Evolutionary conservation across 331 rosid genomes (phyloP).

Genomic region (Quercus lobata): DNA sequence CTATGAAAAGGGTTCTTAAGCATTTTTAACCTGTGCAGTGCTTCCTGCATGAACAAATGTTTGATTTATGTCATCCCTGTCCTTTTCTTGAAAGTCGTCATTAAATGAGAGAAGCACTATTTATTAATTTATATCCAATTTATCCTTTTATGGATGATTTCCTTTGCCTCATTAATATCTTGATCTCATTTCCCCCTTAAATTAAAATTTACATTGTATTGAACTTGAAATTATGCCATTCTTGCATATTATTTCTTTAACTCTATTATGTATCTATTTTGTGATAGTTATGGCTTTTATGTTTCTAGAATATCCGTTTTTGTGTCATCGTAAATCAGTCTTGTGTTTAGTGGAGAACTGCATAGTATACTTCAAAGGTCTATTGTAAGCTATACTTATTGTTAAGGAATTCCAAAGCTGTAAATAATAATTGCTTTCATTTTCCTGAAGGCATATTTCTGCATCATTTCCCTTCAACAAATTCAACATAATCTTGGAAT

Average conservation of each 20-base stretch:
- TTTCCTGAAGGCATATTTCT: constrained; percentile 46
- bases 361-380: constrained; percentile 1
- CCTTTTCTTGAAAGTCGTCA: background rate
- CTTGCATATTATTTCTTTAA: background rate
- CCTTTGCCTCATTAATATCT: background rate
- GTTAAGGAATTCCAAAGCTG: background rate
- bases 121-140: background rate
- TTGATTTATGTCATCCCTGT: background rate
- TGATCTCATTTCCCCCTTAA: background rate
- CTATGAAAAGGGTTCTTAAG: background rate
- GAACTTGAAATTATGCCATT: background rate
- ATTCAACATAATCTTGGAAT: constrained; percentile 54
- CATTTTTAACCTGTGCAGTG: background rate
- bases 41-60: background rate
- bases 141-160: background rate
- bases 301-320: background rate
- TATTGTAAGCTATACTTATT: background rate
- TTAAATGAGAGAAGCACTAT: background rate
- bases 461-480: constrained; percentile 48
- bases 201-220: background rate
- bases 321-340: background rate
- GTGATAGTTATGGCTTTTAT: background rate
- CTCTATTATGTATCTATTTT: background rate
- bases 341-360: background rate
- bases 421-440: constrained; percentile 16